Conservation (phyloP, 2,329 filamentous ascomycete genomes). For the Colletotrichum paranaense region DNA sequence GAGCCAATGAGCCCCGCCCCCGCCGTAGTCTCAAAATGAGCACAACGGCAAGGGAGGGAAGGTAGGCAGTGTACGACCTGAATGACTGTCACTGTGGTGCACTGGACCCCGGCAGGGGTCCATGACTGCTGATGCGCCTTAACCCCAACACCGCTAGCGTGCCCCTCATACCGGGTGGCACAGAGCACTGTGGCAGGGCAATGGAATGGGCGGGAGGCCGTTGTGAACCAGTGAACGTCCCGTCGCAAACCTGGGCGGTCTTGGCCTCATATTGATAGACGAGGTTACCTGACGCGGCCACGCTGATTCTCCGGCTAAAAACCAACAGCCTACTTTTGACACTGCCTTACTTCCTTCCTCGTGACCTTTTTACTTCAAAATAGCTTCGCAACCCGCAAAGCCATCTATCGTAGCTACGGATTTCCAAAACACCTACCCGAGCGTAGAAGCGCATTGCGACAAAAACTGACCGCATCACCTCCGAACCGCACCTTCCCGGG, state of each 20-base stretch:
- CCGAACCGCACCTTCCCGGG: neutral
- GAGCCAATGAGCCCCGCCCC: constrained; percentile 29
- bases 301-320: constrained; percentile 21
- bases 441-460: neutral
- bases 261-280: constrained; percentile 33
- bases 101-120: neutral
- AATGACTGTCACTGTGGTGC: constrained; percentile 5
- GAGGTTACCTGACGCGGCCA: constrained; percentile 29
- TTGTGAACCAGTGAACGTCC: constrained; percentile 3
- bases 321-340: neutral
- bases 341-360: neutral
- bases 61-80: too few species aligned
- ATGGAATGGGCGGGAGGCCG: neutral
- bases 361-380: neutral
- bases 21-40: constrained; percentile 1
- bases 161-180: neutral
- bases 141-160: constrained; percentile 13
- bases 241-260: constrained; percentile 7
- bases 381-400: neutral
- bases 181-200: neutral
- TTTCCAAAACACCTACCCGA: neutral
- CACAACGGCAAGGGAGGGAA: neutral
- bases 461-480: neutral
- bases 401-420: neutral
- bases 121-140: constrained; percentile 17